Base-by-base conservation (phyloP, 202 grass and related monocot genomes). In the Cymbopogon flexuosus region DNA sequence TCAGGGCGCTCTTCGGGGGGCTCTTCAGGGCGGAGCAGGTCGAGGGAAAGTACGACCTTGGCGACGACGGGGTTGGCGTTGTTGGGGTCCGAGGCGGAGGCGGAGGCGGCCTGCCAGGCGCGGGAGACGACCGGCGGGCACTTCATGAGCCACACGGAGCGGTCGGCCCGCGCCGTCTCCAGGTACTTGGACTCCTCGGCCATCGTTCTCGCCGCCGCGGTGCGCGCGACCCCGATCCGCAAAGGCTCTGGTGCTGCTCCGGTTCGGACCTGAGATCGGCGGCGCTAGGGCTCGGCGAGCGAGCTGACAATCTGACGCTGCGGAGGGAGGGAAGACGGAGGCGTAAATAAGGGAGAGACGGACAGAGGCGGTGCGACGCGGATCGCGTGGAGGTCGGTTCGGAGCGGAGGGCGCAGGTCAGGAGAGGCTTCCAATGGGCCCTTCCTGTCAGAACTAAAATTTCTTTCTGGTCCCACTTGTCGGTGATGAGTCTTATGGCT, bases 81-180 rank as follows among this genome's bases (percentile, higher is more conserved):
- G 30, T 54, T 40, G 31, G 37, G 33, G 72, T 68, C 70, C 62
- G 89, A 90, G 2, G 87, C 27, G 31, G 85, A 8, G 21, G 85
- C 76, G 65, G 90, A 56, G 43, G 91, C 65, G 52, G 80, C 83
- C 62, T 97, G 87, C 91, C 91, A 90, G 27, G 89, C 90, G 19
- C 78, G 84, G 16, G 94, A 88, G 65, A 93, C 89, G 68, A 97
- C 80, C 7, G 91, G 91, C 5, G 91, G 91, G 73, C 91, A 91
- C 84, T 97, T 93, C 94, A 97, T 91, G 68, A 97, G 91, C 94
- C 94, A 97, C 22, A 93, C 89, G 1, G 94, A 91, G 45, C 89
- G 87, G 56, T 97, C 94, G 11, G 89, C 94, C 68, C 83, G 72
- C 74, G 41, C 89, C 52, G 91, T 93, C 68, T 93, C 89, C 30